Base-by-base conservation (phyloP, 768 basidiomycete genomes). In the Leccinum variicolor region DNA sequence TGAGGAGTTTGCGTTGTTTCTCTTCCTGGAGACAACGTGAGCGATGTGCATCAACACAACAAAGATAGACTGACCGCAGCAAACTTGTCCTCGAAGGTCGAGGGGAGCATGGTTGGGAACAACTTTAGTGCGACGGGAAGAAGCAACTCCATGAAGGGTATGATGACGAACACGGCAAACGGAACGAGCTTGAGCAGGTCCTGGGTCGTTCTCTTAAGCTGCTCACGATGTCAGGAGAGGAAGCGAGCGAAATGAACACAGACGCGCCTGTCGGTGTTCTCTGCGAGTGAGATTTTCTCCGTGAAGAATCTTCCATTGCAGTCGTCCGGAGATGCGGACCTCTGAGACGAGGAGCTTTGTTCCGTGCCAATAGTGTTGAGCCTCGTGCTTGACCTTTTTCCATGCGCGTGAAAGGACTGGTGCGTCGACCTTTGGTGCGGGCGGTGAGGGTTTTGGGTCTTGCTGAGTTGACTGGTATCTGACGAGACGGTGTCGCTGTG, bases 31-130 rank as follows among this genome's bases (percentile, higher is more conserved):
- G 4, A 13, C 25, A 2, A 34, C 4, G 28, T 57, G 1, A 50
- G 39, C 21, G 19, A 50, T 14, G 6, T 9, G 8, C 29, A 9
- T 4, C 54, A 3, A 21, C 6, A 39, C 8, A 36, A 1, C 14
- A 3, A 39, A 17, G 17, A 31, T 9, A 2, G 21, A 76, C 84
- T 60, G 64, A 92, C 94, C 53, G 92, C 93, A 43, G 94, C 88
- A 67, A 87, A 97, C 73, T 96, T 95, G 77, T 98, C 96, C 70
- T 98, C 94, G 62, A 99, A 98, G 0, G 97, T 99, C 0, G 92
- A 95, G 0, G 97, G 97, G 6, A 99, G 84, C 94, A 98, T 98
- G 73, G 91, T 98, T 14, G 97, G 97, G 82, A 99, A 99, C 46
- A 99, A 75, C 73, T 96, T 97, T 63, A 99, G 81, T 0, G 94